These are phyloP conservation scores for Paratinospora sagittata DNA, from an alignment of 164 flowering plant genomes.

Conservation along the genomic window DNA sequence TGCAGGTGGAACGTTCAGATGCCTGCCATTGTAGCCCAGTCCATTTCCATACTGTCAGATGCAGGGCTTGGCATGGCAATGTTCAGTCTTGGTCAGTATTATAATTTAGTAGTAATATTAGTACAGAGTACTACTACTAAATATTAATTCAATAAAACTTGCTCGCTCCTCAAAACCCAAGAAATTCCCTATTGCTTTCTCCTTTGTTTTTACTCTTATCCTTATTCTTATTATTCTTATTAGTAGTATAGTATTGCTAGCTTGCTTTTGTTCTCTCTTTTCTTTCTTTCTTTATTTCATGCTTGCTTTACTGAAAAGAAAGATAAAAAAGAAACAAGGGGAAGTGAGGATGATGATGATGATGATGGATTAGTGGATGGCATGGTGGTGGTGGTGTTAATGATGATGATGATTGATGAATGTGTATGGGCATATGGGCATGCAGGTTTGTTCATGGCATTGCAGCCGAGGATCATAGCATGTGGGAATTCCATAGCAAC, in stretches of 20 bases:
- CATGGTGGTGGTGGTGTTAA: neutral
- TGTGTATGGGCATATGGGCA: conserved; percentile 3
- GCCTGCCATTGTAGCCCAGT: conserved; percentile 80
- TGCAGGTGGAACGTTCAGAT: conserved; percentile 75
- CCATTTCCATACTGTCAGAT: conserved; percentile 91
- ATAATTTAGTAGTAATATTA: too few species aligned
- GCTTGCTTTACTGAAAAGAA: conserved; percentile 5
- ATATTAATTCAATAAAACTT: too few species aligned
- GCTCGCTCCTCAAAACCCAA: neutral
- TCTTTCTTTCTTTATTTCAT: neutral
- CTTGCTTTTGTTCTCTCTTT: neutral
- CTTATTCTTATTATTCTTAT: too few species aligned
- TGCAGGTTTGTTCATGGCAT: conserved; percentile 95
- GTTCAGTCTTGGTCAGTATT: conserved; percentile 89
- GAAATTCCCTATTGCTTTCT: neutral
- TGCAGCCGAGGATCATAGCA: conserved; percentile 96
- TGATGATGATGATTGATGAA: conserved; percentile 18
- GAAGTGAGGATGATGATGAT: neutral
- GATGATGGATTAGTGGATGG: neutral
- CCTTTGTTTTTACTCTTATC: too few species aligned
- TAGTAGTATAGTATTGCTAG: too few species aligned
- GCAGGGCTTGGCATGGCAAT: conserved; percentile 99
- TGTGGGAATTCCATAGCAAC: conserved; percentile 86
- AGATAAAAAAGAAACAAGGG: neutral
- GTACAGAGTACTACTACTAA: too few species aligned